phyloP scores from a whole-genome alignment of 257 asterid species.

The Euphrasia confusa region DNA sequence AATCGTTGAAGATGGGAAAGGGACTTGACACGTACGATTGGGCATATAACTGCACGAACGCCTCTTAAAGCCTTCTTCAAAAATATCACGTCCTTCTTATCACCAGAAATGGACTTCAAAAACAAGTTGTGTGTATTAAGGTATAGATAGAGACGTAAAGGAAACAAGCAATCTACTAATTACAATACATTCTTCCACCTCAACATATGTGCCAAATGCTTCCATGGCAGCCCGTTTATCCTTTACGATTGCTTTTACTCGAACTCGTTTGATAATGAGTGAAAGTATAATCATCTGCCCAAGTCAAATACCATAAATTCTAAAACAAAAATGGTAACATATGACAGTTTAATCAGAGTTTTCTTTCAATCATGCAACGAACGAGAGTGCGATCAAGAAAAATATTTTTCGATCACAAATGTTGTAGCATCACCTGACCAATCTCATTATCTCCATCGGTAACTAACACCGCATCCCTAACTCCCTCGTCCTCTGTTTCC shows the following conservation, averaged over 20 bases:
- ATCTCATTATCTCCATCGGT: conserved; percentile 93
- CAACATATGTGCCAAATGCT: conserved; percentile 96
- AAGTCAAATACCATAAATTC: conserved; percentile 18
- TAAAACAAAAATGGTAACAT: not conserved
- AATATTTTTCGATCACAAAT: not conserved
- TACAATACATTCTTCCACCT: conserved; percentile 43
- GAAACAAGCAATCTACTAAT: not conserved
- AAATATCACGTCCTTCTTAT: conserved; percentile 46
- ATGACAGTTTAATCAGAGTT: not conserved
- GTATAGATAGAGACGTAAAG: not conserved
- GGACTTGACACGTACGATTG: conserved; percentile 43
- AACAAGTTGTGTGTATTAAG: conserved; percentile 9
- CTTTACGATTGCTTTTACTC: conserved; percentile 84
- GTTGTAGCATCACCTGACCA: conserved; percentile 62
- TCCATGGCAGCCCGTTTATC: conserved; percentile 84
- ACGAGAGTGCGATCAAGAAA: conserved; percentile 7
- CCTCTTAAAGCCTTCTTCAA: conserved; percentile 77
- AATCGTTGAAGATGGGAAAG: too few species aligned
- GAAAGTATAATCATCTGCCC: conserved; percentile 80
- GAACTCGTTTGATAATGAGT: conserved; percentile 64
- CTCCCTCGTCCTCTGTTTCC: conserved; percentile 59
- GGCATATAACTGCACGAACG: conserved; percentile 74
- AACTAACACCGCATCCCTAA: conserved; percentile 80
- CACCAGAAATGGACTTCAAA: conserved; percentile 70
- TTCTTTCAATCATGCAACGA: not conserved